These are phyloP conservation scores for Harringtonia aguacate DNA, from an alignment of 2,329 filamentous ascomycete genomes.

Conservation along the genomic window DNA sequence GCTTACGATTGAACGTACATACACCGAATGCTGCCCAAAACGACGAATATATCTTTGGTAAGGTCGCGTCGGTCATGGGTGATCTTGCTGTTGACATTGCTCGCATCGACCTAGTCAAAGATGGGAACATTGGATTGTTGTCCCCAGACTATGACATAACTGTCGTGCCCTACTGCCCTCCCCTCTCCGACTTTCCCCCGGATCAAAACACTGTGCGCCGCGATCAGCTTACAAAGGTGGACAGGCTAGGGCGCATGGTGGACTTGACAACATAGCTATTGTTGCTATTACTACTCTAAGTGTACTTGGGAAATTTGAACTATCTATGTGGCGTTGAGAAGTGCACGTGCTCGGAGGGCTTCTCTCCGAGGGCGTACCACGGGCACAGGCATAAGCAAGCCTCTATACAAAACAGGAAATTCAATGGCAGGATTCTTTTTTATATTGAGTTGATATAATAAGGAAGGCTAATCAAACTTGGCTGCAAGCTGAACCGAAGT, in stretches of 20 bases:
- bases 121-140: background rate
- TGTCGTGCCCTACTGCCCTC: background rate
- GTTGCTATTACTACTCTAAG: no score
- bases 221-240: background rate
- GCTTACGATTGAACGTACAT: background rate
- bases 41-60: background rate
- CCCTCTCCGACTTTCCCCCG: background rate
- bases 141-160: background rate
- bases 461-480: no score
- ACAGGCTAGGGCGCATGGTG: background rate
- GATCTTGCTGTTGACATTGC: background rate
- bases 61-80: background rate
- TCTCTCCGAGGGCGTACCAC: no score
- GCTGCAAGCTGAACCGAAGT: no score
- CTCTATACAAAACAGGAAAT: no score
- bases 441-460: no score
- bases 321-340: no score
- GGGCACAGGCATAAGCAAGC: no score
- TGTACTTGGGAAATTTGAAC: no score
- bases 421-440: no score
- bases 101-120: background rate
- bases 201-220: background rate
- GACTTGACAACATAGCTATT: background rate
- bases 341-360: no score
- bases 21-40: background rate